Conservation (phyloP, 1,139 yeast genomes). For the Taphrina pruni region DNA sequence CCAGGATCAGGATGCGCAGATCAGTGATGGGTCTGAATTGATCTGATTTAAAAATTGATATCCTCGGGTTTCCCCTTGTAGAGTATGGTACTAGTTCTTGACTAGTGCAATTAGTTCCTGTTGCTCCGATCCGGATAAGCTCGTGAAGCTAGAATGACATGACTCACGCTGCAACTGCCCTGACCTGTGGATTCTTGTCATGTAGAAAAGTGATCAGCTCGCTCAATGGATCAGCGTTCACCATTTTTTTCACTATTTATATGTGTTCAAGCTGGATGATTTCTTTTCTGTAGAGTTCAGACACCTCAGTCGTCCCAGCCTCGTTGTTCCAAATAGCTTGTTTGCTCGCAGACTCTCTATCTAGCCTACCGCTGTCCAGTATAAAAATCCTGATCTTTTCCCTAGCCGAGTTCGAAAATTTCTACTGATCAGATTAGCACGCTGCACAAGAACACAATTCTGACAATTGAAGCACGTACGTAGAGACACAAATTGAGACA, state of each 20-base stretch:
- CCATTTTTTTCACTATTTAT: not conserved
- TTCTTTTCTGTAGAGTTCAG: too few species aligned
- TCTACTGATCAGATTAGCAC: not conserved
- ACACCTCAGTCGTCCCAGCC: too few species aligned
- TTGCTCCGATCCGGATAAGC: too few species aligned
- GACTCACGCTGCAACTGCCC: conserved; percentile 70
- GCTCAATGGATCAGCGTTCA: conserved; percentile 25
- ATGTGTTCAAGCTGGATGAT: too few species aligned
- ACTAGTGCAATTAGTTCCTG: conserved; percentile 1
- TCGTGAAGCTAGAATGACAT: not conserved
- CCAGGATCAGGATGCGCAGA: conserved; percentile 64
- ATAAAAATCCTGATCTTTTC: conserved; percentile 6
- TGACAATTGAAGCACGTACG: too few species aligned
- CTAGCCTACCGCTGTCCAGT: not conserved
- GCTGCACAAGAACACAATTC: too few species aligned
- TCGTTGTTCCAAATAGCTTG: too few species aligned
- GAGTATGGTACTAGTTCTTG: conserved; percentile 85
- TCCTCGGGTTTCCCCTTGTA: conserved; percentile 60
- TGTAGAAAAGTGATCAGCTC: conserved; percentile 77
- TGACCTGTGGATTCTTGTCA: conserved; percentile 79
- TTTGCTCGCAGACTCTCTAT: too few species aligned
- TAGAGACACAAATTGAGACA: too few species aligned
- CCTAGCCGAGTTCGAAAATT: conserved; percentile 7
- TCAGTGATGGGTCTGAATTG: conserved; percentile 76
- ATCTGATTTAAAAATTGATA: conserved; percentile 70